A percentile compares a stretch with the other conserved stretches of the same genome.
Conservation (phyloP, 1,284 basidiomycete species). For the Neolentinus lepideus region DNA sequence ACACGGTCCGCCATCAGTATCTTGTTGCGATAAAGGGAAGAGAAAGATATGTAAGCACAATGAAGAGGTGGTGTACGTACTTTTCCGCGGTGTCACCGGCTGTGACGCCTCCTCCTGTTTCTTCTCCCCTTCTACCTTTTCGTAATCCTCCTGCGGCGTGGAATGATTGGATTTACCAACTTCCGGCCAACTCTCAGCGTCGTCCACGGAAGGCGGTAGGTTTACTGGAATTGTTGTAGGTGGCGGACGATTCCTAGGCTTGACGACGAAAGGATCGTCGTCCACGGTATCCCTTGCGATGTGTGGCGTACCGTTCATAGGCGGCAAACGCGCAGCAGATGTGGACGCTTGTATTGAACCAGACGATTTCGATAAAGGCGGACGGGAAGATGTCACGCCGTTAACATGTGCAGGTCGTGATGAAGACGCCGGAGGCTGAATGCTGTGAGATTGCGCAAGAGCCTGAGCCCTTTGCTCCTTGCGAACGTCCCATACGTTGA, state of each 20-base stretch:
- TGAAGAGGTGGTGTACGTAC: slow-evolving; percentile 29
- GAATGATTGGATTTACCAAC: slow-evolving; percentile 26
- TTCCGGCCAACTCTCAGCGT: slow-evolving; percentile 41
- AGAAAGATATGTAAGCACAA: slow-evolving; percentile 2
- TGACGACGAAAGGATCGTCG: not conserved
- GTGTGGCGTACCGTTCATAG: not conserved
- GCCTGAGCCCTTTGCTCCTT: slow-evolving; percentile 39
- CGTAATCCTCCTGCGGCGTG: slow-evolving; percentile 11
- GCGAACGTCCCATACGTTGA: slow-evolving; percentile 44
- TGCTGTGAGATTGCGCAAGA: slow-evolving; percentile 15
- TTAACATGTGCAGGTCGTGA: not conserved
- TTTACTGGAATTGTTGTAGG: not conserved
- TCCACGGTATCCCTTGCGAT: not conserved
- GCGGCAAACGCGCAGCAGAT: not conserved
- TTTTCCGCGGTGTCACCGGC: slow-evolving; percentile 31
- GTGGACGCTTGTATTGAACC: not conserved
- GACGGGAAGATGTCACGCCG: not conserved
- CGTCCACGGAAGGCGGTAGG: slow-evolving; percentile 10
- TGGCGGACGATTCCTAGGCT: not conserved
- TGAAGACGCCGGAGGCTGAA: not conserved
- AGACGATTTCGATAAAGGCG: not conserved
- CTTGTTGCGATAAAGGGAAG: not conserved
- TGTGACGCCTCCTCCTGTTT: slow-evolving; percentile 13
- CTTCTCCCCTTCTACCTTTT: slow-evolving; percentile 18
- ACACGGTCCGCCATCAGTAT: slow-evolving; percentile 8